Evolutionary conservation across 2,329 filamentous ascomycete species (phyloP).

Genomic region (Pleoardoris graminearum): DNA sequence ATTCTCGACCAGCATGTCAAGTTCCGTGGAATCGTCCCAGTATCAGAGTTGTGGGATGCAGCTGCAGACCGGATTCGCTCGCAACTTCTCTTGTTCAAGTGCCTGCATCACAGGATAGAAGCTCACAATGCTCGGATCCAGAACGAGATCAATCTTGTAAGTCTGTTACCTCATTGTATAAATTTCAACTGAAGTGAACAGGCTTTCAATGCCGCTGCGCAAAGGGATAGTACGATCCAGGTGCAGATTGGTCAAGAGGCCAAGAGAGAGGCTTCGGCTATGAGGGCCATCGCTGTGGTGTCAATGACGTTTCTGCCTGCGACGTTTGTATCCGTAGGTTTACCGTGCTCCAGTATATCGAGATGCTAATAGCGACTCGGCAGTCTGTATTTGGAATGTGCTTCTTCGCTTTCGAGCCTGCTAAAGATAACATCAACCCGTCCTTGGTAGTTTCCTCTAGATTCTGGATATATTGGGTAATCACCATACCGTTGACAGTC

Average conservation of each 20-base stretch:
- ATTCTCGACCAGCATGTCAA: conserved; percentile 14
- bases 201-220: conserved; percentile 21
- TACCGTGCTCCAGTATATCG: too few species aligned
- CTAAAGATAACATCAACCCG: too few species aligned
- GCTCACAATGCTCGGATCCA: conserved; percentile 21
- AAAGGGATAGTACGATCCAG: conserved; percentile 21
- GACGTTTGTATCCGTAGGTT: conserved; percentile 25
- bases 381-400: too few species aligned
- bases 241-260: conserved; percentile 24
- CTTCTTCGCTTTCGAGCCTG: too few species aligned
- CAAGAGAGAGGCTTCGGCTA: conserved; percentile 22
- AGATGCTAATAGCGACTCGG: too few species aligned
- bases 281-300: conserved; percentile 28
- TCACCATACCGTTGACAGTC: too few species aligned
- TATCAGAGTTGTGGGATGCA: conserved; percentile 9
- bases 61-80: conserved; percentile 13
- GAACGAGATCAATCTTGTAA: conserved; percentile 25
- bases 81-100: conserved; percentile 15
- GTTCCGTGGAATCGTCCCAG: conserved; percentile 7
- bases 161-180: conserved; percentile 3
- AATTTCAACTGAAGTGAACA: conserved; percentile 12
- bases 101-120: conserved; percentile 14
- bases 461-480: too few species aligned
- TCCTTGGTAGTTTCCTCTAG: too few species aligned
- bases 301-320: conserved; percentile 29